Base-by-base conservation (phyloP, 1,284 basidiomycete species). In the Trametes polyzona region DNA sequence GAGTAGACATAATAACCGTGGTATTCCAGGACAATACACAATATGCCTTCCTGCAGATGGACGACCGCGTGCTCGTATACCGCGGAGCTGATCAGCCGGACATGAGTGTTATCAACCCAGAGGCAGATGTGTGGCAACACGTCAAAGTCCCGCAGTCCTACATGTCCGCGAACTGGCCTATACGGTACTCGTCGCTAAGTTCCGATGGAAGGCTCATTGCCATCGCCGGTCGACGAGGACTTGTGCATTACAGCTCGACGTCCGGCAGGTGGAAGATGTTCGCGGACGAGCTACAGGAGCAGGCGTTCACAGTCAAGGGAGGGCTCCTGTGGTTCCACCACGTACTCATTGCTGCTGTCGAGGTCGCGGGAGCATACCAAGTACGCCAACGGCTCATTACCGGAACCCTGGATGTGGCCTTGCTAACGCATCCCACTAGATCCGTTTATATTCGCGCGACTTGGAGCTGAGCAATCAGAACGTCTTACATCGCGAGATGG, bases 61-160 rank as follows among this genome's bases (percentile, higher is more conserved):
- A 98, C 68, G 95, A 98, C 69, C 85, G 93, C 36, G 90, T 95
- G 1, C 81, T 98, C 3, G 88, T 99, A n/a, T 99, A 98, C 71
- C 86, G 97, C 57, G 96, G 97, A 2, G 92, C 94, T 19, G 96
- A 99, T 73, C 95, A 98, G 73, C 95, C 95, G 8, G 96, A 99
- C 69, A 92, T 97, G 87, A 96, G 94, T 68, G 89, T 99, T 46
- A 98, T 99, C 71, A 98, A 98, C 69, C 96, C 96, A n/a, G 96
- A 98, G 69, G 94, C 93, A 3, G 96, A 98, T 67, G 95, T 98
- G 8, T 98, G 96, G 95, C 94, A 98, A 66, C 90, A 94, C 74
- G 91, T 98, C 72, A 95, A 95, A 81, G 66, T 99, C n/a, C 97
- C 97, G 0, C 86, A 91, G 66, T 77, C 79, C 19, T 99, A 99